Conservation (phyloP, 768 basidiomycete genomes). For the Mycena polygramma region DNA sequence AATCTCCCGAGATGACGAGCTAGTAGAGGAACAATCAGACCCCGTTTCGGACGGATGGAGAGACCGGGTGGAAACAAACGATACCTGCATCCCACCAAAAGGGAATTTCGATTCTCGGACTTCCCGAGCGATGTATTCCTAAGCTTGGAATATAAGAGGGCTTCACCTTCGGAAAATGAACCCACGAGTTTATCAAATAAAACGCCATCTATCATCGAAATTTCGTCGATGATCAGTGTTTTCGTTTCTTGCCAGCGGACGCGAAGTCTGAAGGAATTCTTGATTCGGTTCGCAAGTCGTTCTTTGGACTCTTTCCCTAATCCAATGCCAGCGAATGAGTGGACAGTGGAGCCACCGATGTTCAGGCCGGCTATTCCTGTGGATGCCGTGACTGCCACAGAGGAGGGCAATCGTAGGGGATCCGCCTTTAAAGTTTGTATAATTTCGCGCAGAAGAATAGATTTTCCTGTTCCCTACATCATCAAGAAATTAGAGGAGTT, state of each 20-base stretch:
- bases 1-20: conserved; percentile 83
- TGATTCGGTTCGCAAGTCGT: conserved; percentile 54
- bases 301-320: conserved; percentile 65
- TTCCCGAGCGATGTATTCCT: conserved; percentile 56
- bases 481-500: neutral
- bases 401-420: conserved; percentile 15
- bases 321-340: conserved; percentile 76
- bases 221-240: conserved; percentile 80
- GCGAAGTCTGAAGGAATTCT: conserved; percentile 34
- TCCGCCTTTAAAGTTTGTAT: conserved; percentile 57
- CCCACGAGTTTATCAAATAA: conserved; percentile 74
- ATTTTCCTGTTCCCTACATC: conserved; percentile 73
- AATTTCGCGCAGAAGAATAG: conserved; percentile 74
- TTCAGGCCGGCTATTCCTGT: conserved; percentile 78
- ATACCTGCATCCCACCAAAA: conserved; percentile 79
- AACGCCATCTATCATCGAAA: conserved; percentile 82
- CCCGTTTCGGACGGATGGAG: too few relatives aligned
- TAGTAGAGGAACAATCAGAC: conserved; percentile 39
- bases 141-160: neutral
- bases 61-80: conserved; percentile 16
- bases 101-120: conserved; percentile 60
- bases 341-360: conserved; percentile 77
- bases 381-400: conserved; percentile 74
- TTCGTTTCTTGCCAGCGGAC: conserved; percentile 64
- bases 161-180: neutral